Evolutionary conservation across 2,329 filamentous ascomycete genomes (phyloP), one percentile per base, ranked within the genome.

Genomic region (Tolypocladium sp.): DNA sequence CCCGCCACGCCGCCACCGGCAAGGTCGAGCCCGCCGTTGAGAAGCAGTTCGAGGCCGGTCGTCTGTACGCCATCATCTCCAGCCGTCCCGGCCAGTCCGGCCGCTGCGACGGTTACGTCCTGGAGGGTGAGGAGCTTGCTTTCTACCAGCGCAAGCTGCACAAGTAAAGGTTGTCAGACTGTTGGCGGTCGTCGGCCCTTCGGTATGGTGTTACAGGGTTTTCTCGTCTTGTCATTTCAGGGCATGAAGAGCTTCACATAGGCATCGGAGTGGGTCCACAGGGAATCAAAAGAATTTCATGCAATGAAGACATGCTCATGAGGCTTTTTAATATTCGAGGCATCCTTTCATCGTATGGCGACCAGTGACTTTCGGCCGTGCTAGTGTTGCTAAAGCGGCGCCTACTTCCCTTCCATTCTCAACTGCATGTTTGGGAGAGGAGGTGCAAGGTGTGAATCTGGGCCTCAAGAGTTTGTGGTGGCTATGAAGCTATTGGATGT

Each of bases 131-230:
- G 80, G 94, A 99, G 88, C 86, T 99, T 74, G 92, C 92, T 79
- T 99, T 99, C 90, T 99, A 99, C 91, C 92, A 96, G 89, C 90
- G 90, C 83, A 92, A 92, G 82, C 91, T 97, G 80, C 90, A 94
- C 88, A 97, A 96, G 87, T 97, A 97, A 83, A 84, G 57, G 57
- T 57, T 41, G 56, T 62, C 22, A 8, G 44, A 38, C 27, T 33
- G 62, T 62, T 63, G 58, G 63, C 61, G 44, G 60, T 58, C 58
- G 63, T 62, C 57, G 65, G 64, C 65, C 69, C 64, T 66, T 60
- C 63, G 68, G 69, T 66, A 70, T 70, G 71, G 72, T 74, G 71
- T 74, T 74, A 62, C 70, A 68, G 69, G 71, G 69, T 71, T 72
- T 60, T 70, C 68, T 70, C 68, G 62, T 70, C 67, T 71, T 70